Evolutionary conservation across 345 rosid genomes (phyloP).

Genomic region (Punica granatum): DNA sequence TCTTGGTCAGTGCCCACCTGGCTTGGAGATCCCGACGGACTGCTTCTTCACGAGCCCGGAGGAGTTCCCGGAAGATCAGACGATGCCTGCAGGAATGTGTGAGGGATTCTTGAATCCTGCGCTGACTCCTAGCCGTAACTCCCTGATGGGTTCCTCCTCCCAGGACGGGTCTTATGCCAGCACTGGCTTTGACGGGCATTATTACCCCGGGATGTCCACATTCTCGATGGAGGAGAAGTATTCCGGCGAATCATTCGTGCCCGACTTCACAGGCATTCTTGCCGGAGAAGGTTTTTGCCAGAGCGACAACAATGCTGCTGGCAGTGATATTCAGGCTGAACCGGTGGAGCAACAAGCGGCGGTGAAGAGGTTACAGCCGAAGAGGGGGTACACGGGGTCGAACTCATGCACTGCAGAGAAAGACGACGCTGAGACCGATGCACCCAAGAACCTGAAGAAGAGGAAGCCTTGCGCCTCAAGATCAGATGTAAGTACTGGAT

Average conservation of each 20-base stretch:
- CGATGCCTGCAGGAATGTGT: conserved; percentile 1
- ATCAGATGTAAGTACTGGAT: conserved; percentile 34
- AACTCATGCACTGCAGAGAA: conserved; percentile 10
- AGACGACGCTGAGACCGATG: conserved; percentile 11
- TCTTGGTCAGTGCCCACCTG: not conserved
- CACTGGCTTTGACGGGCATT: conserved; percentile 10
- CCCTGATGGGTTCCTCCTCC: conserved; percentile 18
- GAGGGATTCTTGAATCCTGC: not conserved
- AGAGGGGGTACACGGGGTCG: conserved; percentile 26
- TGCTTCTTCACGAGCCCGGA: not conserved
- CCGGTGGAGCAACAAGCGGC: conserved; percentile 2
- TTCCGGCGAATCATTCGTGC: not conserved
- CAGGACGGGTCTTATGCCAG: conserved; percentile 21
- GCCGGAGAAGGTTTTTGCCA: not conserved
- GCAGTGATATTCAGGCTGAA: not conserved
- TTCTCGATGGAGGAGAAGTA: not conserved
- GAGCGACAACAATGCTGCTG: not conserved
- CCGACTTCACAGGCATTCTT: conserved; percentile 1
- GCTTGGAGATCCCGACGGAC: not conserved
- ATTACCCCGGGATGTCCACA: not conserved
- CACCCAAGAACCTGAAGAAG: conserved; percentile 23
- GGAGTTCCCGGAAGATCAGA: not conserved
- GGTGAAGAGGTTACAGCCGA: conserved; percentile 23
- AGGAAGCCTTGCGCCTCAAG: conserved; percentile 23
- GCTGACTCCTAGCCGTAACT: not conserved